Base-by-base conservation (phyloP, 805 yeast genomes). In the Wickerhamiella kazuoi region DNA sequence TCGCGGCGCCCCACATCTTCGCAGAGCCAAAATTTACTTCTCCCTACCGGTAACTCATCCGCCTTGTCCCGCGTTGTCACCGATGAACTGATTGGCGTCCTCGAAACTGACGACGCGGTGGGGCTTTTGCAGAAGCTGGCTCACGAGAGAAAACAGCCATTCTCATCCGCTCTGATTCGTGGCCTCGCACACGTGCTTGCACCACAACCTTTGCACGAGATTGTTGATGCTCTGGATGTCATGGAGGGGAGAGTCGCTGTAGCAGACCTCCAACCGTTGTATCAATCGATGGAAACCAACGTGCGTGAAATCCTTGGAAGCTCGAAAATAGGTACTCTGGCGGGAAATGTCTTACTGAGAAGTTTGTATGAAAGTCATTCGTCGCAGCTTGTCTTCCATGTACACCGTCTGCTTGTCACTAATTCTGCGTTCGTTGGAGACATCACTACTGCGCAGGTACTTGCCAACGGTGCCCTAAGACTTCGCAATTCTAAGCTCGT, bases 401-500 rank as follows among this genome's bases (percentile, higher is more conserved):
- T n/a, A 7, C 15, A 19, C 31, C 6, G 30, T 7, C 18, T 18
- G 9, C 18, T 20, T 11, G 34, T 28, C 13, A 15, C 13, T 23
- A 9, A n/a, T 6, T 5, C 6, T 4, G 8, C 7, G 6, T 19
- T 33, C 26, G 6, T 4, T 4, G 26, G 26, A 9, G 26, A 33
- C 15, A n/a, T 11, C 4, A 26, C 13, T 18, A 50, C 53, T 2
- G 46, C 47, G 11, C 45, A 44, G 39, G 36, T 50, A 6, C 42
- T 50, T 7, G 46, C 48, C 23, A 50, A 48, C 24, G 38, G 50
- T 1, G 55, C 56, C 3, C 49, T 37, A 32, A 46, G 53, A 13
- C 39, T 55, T 36, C 53, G 57, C 6, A 53, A 54, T 36, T 45
- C 59, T 13, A 54, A 56, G 37, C 46, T 48, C 16, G 44, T 53